phyloP scores from a whole-genome alignment of 805 yeast species.

The Komagataella kurtzmanii region DNA sequence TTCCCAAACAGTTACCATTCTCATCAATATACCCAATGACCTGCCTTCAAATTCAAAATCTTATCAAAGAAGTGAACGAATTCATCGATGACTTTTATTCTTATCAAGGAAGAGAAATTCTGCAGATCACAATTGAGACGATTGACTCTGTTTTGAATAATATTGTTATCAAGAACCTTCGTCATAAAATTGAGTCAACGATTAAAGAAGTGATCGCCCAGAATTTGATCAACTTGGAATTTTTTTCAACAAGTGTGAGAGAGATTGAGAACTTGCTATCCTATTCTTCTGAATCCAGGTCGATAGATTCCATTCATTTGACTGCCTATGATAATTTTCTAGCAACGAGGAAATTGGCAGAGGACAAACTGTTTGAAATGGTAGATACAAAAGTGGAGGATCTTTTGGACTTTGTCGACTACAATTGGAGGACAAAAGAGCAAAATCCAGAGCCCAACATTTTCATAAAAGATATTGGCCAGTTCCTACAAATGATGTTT shows the following conservation, averaged over 20 bases:
- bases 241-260: slow-evolving; percentile 62
- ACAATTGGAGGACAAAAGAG: slow-evolving; percentile 59
- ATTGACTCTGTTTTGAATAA: slow-evolving; percentile 59
- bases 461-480: slow-evolving; percentile 72
- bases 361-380: slow-evolving; percentile 66
- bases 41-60: slow-evolving; percentile 60
- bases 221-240: slow-evolving; percentile 77
- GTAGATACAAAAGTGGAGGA: slow-evolving; percentile 73
- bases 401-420: slow-evolving; percentile 72
- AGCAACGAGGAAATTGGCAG: slow-evolving; percentile 56
- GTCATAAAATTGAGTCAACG: slow-evolving; percentile 47
- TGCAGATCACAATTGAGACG: slow-evolving; percentile 44
- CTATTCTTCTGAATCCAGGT: slow-evolving; percentile 17
- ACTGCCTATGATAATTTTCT: slow-evolving; percentile 33
- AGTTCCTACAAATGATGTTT: slow-evolving; percentile 74
- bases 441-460: slow-evolving; percentile 51
- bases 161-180: slow-evolving; percentile 52
- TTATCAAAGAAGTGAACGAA: slow-evolving; percentile 46
- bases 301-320: slow-evolving; percentile 20
- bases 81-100: slow-evolving; percentile 56
- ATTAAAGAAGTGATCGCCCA: slow-evolving; percentile 88
- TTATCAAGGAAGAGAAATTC: slow-evolving; percentile 44
- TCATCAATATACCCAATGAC: slow-evolving; percentile 80
- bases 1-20: slow-evolving; percentile 68
- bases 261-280: slow-evolving; percentile 43